Base-by-base conservation (phyloP, 1,284 basidiomycete genomes). In the Uromyces viciae-fabae region DNA sequence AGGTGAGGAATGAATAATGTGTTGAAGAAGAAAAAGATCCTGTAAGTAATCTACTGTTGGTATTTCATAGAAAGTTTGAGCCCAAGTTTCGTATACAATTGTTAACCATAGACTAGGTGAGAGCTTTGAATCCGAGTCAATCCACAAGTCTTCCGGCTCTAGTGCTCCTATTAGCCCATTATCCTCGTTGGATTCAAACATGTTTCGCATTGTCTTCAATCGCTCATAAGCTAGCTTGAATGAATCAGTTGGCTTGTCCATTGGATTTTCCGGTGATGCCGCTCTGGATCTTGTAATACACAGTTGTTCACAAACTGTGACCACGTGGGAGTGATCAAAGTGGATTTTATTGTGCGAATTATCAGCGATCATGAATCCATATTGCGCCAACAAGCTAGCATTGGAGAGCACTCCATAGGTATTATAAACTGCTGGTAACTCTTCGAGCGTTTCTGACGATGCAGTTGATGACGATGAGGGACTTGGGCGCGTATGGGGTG, bases 361-460 rank as follows among this genome's bases (percentile, higher is more conserved):
- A 4, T 14, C 71, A 38, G 46, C 69, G 17, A 81, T 73, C 54
- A 81, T 64, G 42, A 81, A 81, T 9, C 78, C 78, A 42, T 81
- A 81, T 40, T 81, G 58, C 3, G 56, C 28, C 42, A 81, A 54
- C 25, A 81, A 60, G 17, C 69, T 49, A 17, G 56, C 52, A 74
- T 81, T 81, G 17, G 66, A n/a, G 28, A 81, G 71, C 9, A 74
- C 64, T 31, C 78, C 78, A 73, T 81, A 81, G 15, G 69, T 72
- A 54, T 81, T 81, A 54, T 54, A 81, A 1, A 81, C 60, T 46
- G 66, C 49, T 33, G n/a, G 38, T 5, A 68, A 7, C n/a, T 69
- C 66, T 49, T 62, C 38, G 9, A 66, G 43, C 28, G 52, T 33
- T 11, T 36, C 36, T 1, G 28, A 31, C 22, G 36, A n/a, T 25